These are phyloP conservation scores for Radiomyces spectabilis DNA, from an alignment of 192 early-diverging fungal genomes.

Conservation along the genomic window DNA sequence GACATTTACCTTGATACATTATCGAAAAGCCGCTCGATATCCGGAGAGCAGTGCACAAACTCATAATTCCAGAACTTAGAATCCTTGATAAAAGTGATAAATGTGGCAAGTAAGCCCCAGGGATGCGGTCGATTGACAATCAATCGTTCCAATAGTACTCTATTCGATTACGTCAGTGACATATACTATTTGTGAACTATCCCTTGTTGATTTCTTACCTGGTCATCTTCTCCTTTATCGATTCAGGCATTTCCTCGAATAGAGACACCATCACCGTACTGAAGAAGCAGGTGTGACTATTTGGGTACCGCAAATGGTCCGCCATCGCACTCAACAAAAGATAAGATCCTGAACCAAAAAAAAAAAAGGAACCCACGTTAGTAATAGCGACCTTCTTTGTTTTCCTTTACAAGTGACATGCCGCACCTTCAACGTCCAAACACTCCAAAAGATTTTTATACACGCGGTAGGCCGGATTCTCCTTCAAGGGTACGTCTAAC, in stretches of 20 bases:
- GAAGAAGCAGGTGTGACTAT: conserved; percentile 92
- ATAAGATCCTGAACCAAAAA: no score
- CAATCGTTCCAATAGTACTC: conserved; percentile 89
- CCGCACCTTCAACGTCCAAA: no score
- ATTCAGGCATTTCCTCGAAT: conserved; percentile 55
- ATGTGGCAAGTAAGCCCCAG: conserved; percentile 94
- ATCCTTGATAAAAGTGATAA: conserved; percentile 94
- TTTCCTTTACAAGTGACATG: not conserved
- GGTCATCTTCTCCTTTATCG: conserved; percentile 90
- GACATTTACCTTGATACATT: conserved; percentile 45
- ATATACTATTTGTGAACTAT: not conserved
- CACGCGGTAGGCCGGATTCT: no score
- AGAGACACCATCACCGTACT: conserved; percentile 79
- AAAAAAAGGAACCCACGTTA: no score
- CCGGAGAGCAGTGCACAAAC: conserved; percentile 59
- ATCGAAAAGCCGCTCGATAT: conserved; percentile 76
- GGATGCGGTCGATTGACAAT: conserved; percentile 98
- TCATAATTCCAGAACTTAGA: conserved; percentile 49
- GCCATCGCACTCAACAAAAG: conserved; percentile 83
- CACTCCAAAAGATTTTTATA: no score
- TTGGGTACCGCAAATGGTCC: conserved; percentile 95
- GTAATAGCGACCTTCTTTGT: no score
- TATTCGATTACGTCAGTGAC: no score
- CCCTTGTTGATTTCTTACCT: conserved; percentile 30
- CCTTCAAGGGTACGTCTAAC: no score